Evolutionary conservation across 2,329 filamentous ascomycete species (phyloP).

Genomic region (Colletotrichum simmondsii): DNA sequence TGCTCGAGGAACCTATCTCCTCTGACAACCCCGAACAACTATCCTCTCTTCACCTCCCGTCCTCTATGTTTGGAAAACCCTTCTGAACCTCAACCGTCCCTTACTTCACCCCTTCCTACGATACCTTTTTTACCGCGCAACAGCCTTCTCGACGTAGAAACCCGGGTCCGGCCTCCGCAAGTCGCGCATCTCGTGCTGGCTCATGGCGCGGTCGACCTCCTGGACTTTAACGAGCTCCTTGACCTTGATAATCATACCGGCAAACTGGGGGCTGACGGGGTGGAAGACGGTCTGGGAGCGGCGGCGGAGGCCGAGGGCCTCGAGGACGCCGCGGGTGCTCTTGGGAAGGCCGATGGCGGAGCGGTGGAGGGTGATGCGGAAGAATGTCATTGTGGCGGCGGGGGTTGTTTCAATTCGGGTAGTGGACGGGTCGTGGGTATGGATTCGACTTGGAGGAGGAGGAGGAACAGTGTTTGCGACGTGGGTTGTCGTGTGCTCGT

Average conservation of each 20-base stretch:
- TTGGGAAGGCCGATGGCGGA: conserved; percentile 88
- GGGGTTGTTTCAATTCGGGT: no score
- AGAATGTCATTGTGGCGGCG: no score
- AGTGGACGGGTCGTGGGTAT: no score
- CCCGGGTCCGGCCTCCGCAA: conserved; percentile 80
- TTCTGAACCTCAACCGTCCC: neutral
- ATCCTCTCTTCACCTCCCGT: neutral
- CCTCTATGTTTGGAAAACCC: no score
- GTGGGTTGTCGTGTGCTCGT: neutral
- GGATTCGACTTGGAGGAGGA: no score
- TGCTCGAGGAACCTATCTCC: neutral
- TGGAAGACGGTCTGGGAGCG: conserved; percentile 91
- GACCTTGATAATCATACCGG: conserved; percentile 92
- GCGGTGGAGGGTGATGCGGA: conserved; percentile 91
- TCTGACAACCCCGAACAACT: neutral
- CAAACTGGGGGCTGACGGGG: conserved; percentile 81
- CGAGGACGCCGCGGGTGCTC: conserved; percentile 82
- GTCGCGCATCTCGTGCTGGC: conserved; percentile 74
- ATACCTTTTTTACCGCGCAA: conserved; percentile 37
- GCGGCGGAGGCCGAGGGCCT: conserved; percentile 85
- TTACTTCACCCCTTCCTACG: neutral
- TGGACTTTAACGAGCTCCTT: conserved; percentile 89
- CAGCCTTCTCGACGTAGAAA: conserved; percentile 78
- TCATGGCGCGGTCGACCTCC: conserved; percentile 77
- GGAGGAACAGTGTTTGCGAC: no score